phyloP scores from a whole-genome alignment of 2,329 filamentous ascomycete species.

The Graphilbum ipis-grandicollis region DNA sequence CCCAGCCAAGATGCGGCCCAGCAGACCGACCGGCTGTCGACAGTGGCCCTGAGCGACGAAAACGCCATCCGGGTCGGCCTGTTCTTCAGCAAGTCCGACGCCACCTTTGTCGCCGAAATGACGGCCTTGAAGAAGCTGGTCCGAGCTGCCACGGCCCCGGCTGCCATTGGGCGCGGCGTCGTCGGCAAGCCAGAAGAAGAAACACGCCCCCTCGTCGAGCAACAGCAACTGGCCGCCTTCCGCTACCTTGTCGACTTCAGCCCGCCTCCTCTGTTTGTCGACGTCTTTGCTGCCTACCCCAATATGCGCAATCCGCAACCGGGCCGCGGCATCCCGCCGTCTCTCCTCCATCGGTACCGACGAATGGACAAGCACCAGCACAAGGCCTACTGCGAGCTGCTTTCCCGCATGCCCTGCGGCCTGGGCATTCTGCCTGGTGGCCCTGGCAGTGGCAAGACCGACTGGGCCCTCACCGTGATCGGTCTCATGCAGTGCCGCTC shows the following conservation, averaged over 20 bases:
- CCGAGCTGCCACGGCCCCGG: background rate
- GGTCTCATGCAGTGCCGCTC: slow-evolving; percentile 15
- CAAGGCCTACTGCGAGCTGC: slow-evolving; percentile 17
- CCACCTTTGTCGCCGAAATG: slow-evolving; percentile 9
- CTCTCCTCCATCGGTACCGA: slow-evolving; percentile 11
- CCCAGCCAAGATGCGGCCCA: slow-evolving; percentile 1
- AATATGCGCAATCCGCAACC: slow-evolving; percentile 9
- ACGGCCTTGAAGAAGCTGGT: slow-evolving; percentile 5
- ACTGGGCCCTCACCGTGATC: slow-evolving; percentile 25
- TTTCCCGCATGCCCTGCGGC: slow-evolving; percentile 22
- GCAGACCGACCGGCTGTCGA: background rate
- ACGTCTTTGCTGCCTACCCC: slow-evolving; percentile 11
- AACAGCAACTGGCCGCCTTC: slow-evolving; percentile 8
- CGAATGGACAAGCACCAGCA: slow-evolving; percentile 21
- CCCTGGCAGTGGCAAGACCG: slow-evolving; percentile 28
- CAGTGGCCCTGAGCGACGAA: slow-evolving; percentile 1
- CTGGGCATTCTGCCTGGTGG: slow-evolving; percentile 27
- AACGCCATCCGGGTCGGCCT: slow-evolving; percentile 6
- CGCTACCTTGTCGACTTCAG: slow-evolving; percentile 10
- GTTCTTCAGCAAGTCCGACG: slow-evolving; percentile 7
- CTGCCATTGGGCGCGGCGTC: background rate
- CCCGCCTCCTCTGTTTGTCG: slow-evolving; percentile 6
- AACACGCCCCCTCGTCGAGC: background rate
- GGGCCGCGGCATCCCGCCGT: slow-evolving; percentile 3
- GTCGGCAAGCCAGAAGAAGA: background rate